Evolutionary conservation across 2,329 filamentous ascomycete species (phyloP).

Genomic region (Pestalotiopsis sp.): DNA sequence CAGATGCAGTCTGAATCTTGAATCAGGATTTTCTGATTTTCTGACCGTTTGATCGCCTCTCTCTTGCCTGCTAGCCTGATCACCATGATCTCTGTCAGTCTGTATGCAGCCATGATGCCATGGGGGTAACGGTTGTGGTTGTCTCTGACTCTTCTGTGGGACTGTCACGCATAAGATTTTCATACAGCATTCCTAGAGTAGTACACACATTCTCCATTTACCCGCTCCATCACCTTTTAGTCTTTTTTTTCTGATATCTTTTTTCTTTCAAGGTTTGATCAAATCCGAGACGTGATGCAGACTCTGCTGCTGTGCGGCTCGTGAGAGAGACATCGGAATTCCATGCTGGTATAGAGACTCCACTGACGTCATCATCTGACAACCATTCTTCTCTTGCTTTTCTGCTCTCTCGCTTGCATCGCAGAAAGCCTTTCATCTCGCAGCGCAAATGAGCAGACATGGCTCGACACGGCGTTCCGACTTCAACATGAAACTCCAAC

Average conservation of each 20-base stretch:
- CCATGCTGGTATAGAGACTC: not conserved
- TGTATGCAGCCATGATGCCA: not conserved
- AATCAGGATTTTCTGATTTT: not conserved
- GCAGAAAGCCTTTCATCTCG: not conserved
- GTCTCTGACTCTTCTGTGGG: not conserved
- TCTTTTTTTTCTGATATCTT: not conserved
- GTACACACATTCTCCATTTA: not conserved
- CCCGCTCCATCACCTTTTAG: not conserved
- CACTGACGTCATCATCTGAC: not conserved
- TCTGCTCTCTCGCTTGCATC: not conserved
- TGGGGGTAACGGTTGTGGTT: not conserved
- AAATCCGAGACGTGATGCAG: not conserved
- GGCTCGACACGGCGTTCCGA: not conserved
- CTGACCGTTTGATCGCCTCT: not conserved
- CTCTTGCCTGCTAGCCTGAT: not conserved
- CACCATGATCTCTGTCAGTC: not conserved
- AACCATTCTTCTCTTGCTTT: not conserved
- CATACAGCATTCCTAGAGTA: not conserved
- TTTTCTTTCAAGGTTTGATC: not conserved
- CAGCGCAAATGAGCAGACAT: not conserved
- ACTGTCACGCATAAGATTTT: not conserved
- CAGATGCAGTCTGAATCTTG: not conserved
- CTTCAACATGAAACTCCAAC: not conserved
- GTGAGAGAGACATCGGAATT: not conserved
- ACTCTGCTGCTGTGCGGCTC: not conserved